Evolutionary conservation across 352 stramenopile genomes (phyloP).

Genomic region (Phytopythium chamaehyphon): DNA sequence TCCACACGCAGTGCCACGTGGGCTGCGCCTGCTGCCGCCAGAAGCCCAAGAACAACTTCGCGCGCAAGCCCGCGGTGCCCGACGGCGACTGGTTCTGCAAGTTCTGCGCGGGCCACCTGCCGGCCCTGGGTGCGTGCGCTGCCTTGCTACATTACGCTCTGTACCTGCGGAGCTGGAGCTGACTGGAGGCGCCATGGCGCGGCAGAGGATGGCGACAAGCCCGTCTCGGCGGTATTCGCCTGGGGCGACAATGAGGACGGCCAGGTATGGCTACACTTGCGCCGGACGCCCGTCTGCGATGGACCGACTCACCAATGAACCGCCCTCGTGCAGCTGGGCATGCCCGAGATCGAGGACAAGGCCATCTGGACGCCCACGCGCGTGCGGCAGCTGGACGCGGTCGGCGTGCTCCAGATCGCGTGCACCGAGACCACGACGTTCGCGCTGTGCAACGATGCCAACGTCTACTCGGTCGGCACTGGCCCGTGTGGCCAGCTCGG

Average conservation of each 20-base stretch:
- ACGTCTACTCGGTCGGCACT: conserved; percentile 73
- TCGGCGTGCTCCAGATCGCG: conserved; percentile 63
- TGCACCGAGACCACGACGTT: conserved; percentile 60
- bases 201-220: conserved; percentile 29
- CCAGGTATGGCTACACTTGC: conserved; percentile 34
- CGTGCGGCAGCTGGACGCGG: conserved; percentile 52
- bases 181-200: conserved; percentile 1
- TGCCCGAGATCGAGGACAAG: conserved; percentile 43
- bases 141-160: too few relatives aligned
- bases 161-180: too few relatives aligned
- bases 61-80: conserved; percentile 65
- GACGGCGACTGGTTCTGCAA: conserved; percentile 88
- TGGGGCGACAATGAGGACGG: conserved; percentile 82
- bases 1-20: conserved; percentile 68
- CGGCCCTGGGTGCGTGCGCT: conserved; percentile 31
- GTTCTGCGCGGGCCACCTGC: conserved; percentile 65
- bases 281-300: too few relatives aligned
- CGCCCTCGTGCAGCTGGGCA: conserved; percentile 27
- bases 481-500: conserved; percentile 57
- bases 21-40: conserved; percentile 75
- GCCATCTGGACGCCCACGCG: conserved; percentile 54
- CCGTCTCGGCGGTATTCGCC: conserved; percentile 58
- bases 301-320: too few relatives aligned
- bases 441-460: conserved; percentile 61
- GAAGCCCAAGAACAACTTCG: conserved; percentile 77